phyloP scores from a whole-genome alignment of 306 rosid genomes.

The Adenanthera pavonina region DNA sequence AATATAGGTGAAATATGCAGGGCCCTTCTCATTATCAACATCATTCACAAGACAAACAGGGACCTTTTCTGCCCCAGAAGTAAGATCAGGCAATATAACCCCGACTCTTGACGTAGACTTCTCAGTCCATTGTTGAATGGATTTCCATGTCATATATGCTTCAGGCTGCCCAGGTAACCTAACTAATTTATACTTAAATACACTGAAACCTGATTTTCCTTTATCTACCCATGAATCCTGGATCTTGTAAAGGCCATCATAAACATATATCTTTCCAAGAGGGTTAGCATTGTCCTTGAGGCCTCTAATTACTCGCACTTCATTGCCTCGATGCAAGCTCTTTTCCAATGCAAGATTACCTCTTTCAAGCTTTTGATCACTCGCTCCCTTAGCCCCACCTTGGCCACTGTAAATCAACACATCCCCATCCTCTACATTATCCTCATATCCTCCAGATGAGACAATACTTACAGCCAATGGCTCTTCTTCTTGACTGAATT shows the following conservation, averaged over 20 bases:
- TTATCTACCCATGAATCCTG: conserved; percentile 87
- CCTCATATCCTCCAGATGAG: conserved; percentile 94
- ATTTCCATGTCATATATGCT: conserved; percentile 74
- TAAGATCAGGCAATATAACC: conserved; percentile 85
- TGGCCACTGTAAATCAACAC: conserved; percentile 91
- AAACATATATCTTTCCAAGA: conserved; percentile 82
- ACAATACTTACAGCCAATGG: conserved; percentile 92
- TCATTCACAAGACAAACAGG: conserved; percentile 96
- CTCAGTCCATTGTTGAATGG: conserved; percentile 77
- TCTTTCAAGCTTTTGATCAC: conserved; percentile 96
- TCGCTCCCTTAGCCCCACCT: conserved; percentile 78
- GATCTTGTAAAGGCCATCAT: conserved; percentile 89
- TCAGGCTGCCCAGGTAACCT: conserved; percentile 76
- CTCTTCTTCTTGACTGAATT: conserved; percentile 72
- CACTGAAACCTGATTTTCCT: conserved; percentile 76
- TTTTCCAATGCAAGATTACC: conserved; percentile 95
- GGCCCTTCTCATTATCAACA: conserved; percentile 93
- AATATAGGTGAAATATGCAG: conserved; percentile 79
- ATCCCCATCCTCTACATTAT: conserved; percentile 71
- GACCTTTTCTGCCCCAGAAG: conserved; percentile 80
- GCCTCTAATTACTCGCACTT: conserved; percentile 87
- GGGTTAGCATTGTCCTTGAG: conserved; percentile 58
- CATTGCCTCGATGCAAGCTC: conserved; percentile 76
- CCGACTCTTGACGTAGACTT: conserved; percentile 66
- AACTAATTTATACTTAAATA: conserved; percentile 75